A percentile compares a stretch with the other conserved stretches of the same genome.
Evolutionary conservation across 805 yeast species (phyloP).

Genomic region (Saturnispora silvae): DNA sequence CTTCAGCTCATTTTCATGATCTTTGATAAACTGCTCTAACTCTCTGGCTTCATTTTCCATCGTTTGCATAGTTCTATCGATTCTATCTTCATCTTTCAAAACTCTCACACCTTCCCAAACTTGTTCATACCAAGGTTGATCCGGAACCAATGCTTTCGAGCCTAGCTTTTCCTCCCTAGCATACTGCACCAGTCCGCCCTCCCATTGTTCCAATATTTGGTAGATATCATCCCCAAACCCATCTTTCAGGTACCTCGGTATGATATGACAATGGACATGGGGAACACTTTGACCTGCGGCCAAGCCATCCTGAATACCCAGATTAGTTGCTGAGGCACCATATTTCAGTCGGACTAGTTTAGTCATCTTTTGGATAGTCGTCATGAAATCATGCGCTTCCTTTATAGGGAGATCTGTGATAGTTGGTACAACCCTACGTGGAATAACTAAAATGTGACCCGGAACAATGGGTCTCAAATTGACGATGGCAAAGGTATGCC

Average conservation of each 20-base stretch:
- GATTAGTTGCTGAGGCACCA: constrained; percentile 73
- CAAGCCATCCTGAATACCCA: constrained; percentile 94
- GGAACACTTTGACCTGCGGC: constrained; percentile 96
- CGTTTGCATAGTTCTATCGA: constrained; percentile 44
- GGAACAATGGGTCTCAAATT: constrained; percentile 87
- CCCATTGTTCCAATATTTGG: constrained; percentile 44
- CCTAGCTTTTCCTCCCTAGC: neutral
- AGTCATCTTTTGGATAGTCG: constrained; percentile 61
- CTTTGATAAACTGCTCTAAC: constrained; percentile 23
- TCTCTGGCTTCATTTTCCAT: constrained; percentile 67
- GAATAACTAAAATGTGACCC: constrained; percentile 88
- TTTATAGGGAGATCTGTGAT: constrained; percentile 60
- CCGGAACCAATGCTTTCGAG: constrained; percentile 1
- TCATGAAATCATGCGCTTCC: constrained; percentile 71
- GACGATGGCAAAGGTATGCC: constrained; percentile 72
- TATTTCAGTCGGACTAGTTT: constrained; percentile 54
- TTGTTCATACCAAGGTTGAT: constrained; percentile 27
- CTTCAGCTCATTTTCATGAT: no score
- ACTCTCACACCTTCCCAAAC: constrained; percentile 20
- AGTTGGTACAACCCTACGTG: constrained; percentile 56
- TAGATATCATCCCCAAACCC: constrained; percentile 64
- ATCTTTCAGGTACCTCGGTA: constrained; percentile 67
- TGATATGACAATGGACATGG: constrained; percentile 87
- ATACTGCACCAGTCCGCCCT: constrained; percentile 24
- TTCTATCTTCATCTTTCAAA: constrained; percentile 43